phyloP scores from a whole-genome alignment of 1,139 yeast genomes.

The Kodamaea anthophila region DNA sequence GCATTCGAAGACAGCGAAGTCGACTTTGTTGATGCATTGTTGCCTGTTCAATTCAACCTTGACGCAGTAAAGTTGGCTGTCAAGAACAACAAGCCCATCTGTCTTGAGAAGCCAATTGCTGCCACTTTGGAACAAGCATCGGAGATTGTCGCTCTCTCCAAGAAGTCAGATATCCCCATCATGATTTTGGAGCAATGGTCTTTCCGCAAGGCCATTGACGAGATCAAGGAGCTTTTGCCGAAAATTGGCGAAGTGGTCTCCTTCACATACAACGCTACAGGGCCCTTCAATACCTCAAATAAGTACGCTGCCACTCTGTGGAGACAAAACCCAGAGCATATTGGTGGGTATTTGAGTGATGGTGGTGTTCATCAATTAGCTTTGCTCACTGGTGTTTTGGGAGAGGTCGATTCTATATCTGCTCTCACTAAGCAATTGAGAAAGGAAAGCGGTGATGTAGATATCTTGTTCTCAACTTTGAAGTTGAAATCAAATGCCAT shows the following conservation, averaged over 20 bases:
- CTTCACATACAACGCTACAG: slow-evolving; percentile 76
- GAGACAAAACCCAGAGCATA: slow-evolving; percentile 85
- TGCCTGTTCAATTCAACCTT: slow-evolving; percentile 78
- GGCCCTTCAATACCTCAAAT: slow-evolving; percentile 61
- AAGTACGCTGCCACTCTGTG: slow-evolving; percentile 70
- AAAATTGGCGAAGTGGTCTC: slow-evolving; percentile 72
- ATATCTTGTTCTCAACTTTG: slow-evolving; percentile 65
- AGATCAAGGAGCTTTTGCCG: slow-evolving; percentile 48
- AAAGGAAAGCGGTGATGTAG: slow-evolving; percentile 73
- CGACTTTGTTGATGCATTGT: slow-evolving; percentile 73
- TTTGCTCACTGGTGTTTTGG: slow-evolving; percentile 74
- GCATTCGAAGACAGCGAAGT: slow-evolving; percentile 57
- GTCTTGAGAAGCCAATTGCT: slow-evolving; percentile 88
- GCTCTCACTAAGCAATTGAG: slow-evolving; percentile 74
- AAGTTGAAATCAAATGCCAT: slow-evolving; percentile 58
- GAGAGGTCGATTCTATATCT: slow-evolving; percentile 60
- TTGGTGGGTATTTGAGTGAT: slow-evolving; percentile 86
- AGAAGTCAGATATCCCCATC: slow-evolving; percentile 57
- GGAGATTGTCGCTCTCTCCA: slow-evolving; percentile 64
- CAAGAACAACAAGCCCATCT: slow-evolving; percentile 66
- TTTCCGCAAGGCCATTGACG: slow-evolving; percentile 51
- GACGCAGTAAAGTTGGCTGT: slow-evolving; percentile 63
- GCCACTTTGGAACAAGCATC: slow-evolving; percentile 75
- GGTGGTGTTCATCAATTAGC: slow-evolving; percentile 97
- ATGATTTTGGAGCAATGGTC: slow-evolving; percentile 82